Percentiles rank a stretch among this genome's conserved stretches.
These are phyloP conservation scores for Abrus pulchellus DNA, from an alignment of 306 rosid species.

Conservation along the genomic window DNA sequence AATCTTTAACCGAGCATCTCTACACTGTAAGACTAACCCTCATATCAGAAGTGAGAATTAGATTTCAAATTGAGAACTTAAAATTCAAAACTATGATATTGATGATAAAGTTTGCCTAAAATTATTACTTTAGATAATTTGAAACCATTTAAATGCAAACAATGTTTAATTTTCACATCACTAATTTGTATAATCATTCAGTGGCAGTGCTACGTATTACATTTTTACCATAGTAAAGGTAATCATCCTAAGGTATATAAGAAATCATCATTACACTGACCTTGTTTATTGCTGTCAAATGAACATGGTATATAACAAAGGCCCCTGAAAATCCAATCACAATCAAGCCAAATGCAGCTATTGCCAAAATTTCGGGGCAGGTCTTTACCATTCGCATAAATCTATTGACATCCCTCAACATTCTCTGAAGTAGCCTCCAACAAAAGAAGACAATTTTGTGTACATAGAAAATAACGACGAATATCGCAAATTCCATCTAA, in stretches of 20 bases:
- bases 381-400: slow-evolving; percentile 27
- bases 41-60: no score
- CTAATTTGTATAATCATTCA: no score
- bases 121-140: no score
- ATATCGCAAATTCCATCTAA: slow-evolving; percentile 40
- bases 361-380: slow-evolving; percentile 57
- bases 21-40: no score
- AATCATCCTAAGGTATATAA: no score
- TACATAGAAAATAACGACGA: slow-evolving; percentile 46
- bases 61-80: no score
- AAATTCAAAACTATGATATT: no score
- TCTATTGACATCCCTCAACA: slow-evolving; percentile 23
- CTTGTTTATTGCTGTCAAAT: slow-evolving; percentile 51
- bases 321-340: slow-evolving; percentile 42
- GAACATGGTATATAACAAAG: slow-evolving; percentile 45
- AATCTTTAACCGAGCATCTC: no score
- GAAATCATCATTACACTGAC: neutral
- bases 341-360: slow-evolving; percentile 42
- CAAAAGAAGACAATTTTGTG: slow-evolving; percentile 49
- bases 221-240: no score
- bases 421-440: slow-evolving; percentile 46
- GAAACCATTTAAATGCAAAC: neutral
- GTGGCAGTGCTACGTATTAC: no score
- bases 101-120: no score
- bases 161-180: neutral